Conservation (phyloP, 352 stramenopile species). For the Phytophthora pluvialis region DNA sequence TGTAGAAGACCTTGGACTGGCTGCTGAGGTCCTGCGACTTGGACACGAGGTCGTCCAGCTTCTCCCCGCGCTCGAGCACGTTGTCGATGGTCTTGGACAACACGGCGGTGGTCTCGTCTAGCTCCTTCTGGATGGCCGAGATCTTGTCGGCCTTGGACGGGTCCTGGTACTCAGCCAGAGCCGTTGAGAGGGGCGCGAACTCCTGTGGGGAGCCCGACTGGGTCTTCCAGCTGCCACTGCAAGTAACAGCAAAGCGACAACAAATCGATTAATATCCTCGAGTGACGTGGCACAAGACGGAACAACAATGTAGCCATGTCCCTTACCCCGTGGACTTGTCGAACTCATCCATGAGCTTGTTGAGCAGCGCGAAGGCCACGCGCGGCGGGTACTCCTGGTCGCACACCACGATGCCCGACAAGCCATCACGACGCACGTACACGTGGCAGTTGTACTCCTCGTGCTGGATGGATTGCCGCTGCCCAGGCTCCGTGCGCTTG, state of each 20-base stretch:
- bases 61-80: slow-evolving; percentile 98
- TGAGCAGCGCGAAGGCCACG: slow-evolving; percentile 98
- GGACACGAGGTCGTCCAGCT: slow-evolving; percentile 99
- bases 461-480: slow-evolving; percentile 98
- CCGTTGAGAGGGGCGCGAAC: slow-evolving; percentile 93
- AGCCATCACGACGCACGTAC: slow-evolving; percentile 96
- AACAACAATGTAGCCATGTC: slow-evolving; percentile 15
- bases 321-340: slow-evolving; percentile 68
- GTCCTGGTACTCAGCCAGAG: slow-evolving; percentile 97
- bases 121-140: slow-evolving; percentile 99
- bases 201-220: slow-evolving; percentile 72
- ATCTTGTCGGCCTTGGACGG: slow-evolving; percentile 99
- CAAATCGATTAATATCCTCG: slow-evolving; percentile 19
- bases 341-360: slow-evolving; percentile 97
- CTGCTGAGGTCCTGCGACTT: slow-evolving; percentile 98
- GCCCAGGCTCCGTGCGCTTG: slow-evolving; percentile 95
- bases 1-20: slow-evolving; percentile 99
- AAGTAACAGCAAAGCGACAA: slow-evolving; percentile 46
- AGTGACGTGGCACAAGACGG: slow-evolving; percentile 17
- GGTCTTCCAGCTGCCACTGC: slow-evolving; percentile 64
- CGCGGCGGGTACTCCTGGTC: slow-evolving; percentile 98
- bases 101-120: slow-evolving; percentile 99
- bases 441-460: slow-evolving; percentile 99
- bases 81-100: slow-evolving; percentile 99
- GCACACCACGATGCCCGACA: slow-evolving; percentile 96